Conservation (phyloP, 2,329 filamentous ascomycete genomes). For the Xylariomycetidae sp. region DNA sequence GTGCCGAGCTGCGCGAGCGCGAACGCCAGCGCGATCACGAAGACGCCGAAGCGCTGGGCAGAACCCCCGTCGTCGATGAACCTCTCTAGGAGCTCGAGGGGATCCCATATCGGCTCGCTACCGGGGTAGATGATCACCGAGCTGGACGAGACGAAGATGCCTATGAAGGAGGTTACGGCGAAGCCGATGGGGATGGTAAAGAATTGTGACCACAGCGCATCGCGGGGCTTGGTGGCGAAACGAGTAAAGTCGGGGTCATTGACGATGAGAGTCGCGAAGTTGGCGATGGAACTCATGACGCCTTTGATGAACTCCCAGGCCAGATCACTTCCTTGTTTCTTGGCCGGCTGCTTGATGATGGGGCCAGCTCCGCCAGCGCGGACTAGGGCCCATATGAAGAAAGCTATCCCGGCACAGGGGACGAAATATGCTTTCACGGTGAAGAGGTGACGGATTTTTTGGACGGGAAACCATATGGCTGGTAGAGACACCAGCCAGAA, state of each 20-base stretch:
- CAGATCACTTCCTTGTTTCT: constrained; percentile 60
- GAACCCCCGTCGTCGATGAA: constrained; percentile 68
- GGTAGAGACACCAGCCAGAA: constrained; percentile 81
- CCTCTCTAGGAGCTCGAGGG: constrained; percentile 59
- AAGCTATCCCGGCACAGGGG: constrained; percentile 75
- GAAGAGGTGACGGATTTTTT: constrained; percentile 84
- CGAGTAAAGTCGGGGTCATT: constrained; percentile 82
- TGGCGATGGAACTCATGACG: constrained; percentile 84
- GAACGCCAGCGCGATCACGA: constrained; percentile 66
- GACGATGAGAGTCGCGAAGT: constrained; percentile 83
- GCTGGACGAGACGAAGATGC: constrained; percentile 72
- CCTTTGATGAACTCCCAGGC: constrained; percentile 81
- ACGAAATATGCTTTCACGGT: constrained; percentile 86
- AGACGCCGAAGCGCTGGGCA: constrained; percentile 68
- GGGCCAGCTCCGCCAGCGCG: constrained; percentile 79
- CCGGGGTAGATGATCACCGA: constrained; percentile 63
- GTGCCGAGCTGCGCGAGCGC: constrained; percentile 78
- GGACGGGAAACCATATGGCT: constrained; percentile 84
- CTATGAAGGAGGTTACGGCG: constrained; percentile 75
- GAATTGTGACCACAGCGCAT: constrained; percentile 78
- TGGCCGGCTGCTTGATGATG: constrained; percentile 66
- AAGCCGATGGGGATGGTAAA: constrained; percentile 69
- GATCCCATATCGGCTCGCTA: constrained; percentile 66
- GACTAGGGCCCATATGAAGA: constrained; percentile 82
- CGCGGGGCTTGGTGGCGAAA: constrained; percentile 71